Percentiles rank a stretch among this genome's conserved stretches.
phyloP scores from a whole-genome alignment of 768 basidiomycete species.

The Candolleomyces eurysporus region DNA sequence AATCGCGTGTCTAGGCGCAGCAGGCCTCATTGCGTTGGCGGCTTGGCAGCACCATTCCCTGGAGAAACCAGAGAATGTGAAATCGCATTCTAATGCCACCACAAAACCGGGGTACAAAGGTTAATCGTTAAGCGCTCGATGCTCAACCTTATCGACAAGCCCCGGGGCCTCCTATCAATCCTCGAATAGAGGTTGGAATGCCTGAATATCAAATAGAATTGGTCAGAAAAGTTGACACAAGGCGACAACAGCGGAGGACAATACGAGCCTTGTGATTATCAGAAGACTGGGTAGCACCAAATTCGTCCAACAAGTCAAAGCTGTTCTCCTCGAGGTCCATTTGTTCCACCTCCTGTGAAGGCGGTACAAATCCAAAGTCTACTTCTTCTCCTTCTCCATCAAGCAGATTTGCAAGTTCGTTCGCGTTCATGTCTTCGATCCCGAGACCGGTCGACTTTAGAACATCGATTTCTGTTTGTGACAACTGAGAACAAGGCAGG shows the following conservation, averaged over 20 bases:
- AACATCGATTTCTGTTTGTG: conserved; percentile 49
- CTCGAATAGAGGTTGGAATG: conserved; percentile 51
- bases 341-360: no score
- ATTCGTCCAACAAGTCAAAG: conserved; percentile 35
- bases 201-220: conserved; percentile 18
- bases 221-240: background rate
- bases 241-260: background rate
- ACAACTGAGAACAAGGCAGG: conserved; percentile 58
- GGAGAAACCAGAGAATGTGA: no score
- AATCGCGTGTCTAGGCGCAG: no score
- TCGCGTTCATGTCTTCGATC: conserved; percentile 60
- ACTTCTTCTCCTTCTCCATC: conserved; percentile 62
- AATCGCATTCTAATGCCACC: no score
- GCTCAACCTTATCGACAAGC: no score
- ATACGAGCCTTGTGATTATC: conserved; percentile 25
- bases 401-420: conserved; percentile 60
- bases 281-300: conserved; percentile 40
- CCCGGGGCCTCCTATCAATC: conserved; percentile 28
- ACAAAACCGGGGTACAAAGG: no score
- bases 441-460: conserved; percentile 64
- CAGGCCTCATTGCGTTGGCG: no score
- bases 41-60: no score
- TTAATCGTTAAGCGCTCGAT: no score
- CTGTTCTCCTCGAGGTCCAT: conserved; percentile 7
- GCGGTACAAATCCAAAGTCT: conserved; percentile 19